Base-by-base conservation (phyloP, 2,329 filamentous ascomycete genomes). In the Blastomyces gilchristii region DNA sequence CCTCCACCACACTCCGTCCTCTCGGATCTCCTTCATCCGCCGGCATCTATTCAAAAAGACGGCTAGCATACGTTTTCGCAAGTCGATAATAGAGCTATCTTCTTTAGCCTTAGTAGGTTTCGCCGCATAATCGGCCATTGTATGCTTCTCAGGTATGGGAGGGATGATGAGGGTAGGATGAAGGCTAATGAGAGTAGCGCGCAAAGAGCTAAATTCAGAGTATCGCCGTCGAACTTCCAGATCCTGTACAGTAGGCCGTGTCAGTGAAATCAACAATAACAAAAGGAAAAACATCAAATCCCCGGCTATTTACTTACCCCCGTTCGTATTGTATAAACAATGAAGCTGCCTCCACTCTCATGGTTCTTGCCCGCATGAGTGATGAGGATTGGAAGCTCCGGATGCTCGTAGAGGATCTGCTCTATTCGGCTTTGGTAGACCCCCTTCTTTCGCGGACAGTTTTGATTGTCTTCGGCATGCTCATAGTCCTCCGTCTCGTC, bases 101-200 rank as follows among this genome's bases (percentile, higher is more conserved):
- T 99, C 93, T 75, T 97, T 99, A 22, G 95, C 95, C 71, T 93
- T 97, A 47, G 94, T 99, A 1, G 95, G 94, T 70, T 96, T 97
- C 37, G 95, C 92, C 18, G 94, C 94, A 73, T 99, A 99, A 75
- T 99, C 94, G 65, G 93, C 93, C 88, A 99, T 96, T 56, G 91
- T 94, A 76, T 99, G 94, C 77, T 99, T 99, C 78, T 99, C 95
- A 28, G 94, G 94, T 71, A 99, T 99, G 2, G 94, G 94, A 8
- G 94, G 95, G 61, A 99, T 89, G 70, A 99, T 89, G 52, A 99
- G 83, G 0, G 94, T 99, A 8, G 95, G 94, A 73, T 99, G 95
- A 66, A 99, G 83, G 69, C 89, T 89, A 57, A 92, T 91, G 37
- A 99, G 83, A 2, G 93, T 93, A 70, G 91, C 87, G 71, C 94